Conservation (phyloP, 257 asterid species). For the Leonotis leonurus region DNA sequence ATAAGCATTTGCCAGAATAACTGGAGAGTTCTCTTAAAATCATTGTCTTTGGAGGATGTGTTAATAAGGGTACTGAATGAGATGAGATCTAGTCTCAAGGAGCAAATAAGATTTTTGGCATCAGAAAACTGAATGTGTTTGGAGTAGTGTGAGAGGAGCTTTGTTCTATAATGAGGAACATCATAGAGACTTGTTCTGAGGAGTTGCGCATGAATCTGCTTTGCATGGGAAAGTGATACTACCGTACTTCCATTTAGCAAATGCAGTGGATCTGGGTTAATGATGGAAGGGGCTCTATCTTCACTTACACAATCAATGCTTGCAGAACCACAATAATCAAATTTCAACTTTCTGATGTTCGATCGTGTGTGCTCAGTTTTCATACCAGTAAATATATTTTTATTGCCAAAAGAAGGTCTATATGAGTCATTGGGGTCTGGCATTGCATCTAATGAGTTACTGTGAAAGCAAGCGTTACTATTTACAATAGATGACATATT, state of each 20-base stretch:
- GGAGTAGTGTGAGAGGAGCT: constrained; percentile 52
- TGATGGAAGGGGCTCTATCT: constrained; percentile 19
- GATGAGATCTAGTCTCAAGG: constrained; percentile 35
- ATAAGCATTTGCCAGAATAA: constrained; percentile 43
- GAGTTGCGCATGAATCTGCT: constrained; percentile 52
- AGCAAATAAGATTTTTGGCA: constrained; percentile 36
- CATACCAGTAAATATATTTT: constrained; percentile 9
- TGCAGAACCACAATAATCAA: constrained; percentile 11
- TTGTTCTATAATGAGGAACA: constrained; percentile 34
- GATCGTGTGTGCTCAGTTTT: constrained; percentile 9
- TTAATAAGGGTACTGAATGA: constrained; percentile 52
- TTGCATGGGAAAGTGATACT: constrained; percentile 38
- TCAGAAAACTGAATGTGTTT: constrained; percentile 36
- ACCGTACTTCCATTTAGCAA: constrained; percentile 28
- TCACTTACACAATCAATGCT: neutral
- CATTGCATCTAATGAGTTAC: constrained; percentile 29
- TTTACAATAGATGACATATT: constrained; percentile 26
- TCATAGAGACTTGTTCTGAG: constrained; percentile 46
- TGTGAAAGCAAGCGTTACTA: constrained; percentile 36
- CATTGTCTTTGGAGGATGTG: constrained; percentile 49
- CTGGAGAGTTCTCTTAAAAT: constrained; percentile 31
- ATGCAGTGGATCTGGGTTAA: constrained; percentile 18
- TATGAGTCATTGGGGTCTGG: constrained; percentile 23
- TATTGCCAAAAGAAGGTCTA: constrained; percentile 13
- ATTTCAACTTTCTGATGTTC: constrained; percentile 8